Evolutionary conservation across 164 flowering plant species (phyloP).

Genomic region (Vitis cinerea): DNA sequence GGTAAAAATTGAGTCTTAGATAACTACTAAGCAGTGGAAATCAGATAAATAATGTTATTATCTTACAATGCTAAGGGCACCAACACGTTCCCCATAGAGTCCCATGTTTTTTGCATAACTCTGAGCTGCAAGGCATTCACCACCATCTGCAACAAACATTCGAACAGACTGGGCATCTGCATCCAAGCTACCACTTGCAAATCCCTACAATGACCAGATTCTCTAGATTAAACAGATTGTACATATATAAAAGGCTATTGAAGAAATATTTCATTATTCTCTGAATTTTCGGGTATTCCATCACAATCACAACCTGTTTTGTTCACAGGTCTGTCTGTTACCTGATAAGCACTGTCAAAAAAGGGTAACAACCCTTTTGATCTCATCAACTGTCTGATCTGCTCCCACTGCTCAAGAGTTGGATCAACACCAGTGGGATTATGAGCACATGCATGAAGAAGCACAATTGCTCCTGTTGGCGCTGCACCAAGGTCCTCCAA

Average conservation of each 20-base stretch:
- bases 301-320: too few species aligned
- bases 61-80: slow-evolving; percentile 97
- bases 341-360: slow-evolving; percentile 99
- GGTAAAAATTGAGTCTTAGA: too few species aligned
- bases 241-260: too few species aligned
- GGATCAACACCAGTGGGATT: slow-evolving; percentile 99
- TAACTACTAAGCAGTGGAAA: too few species aligned
- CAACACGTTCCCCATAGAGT: slow-evolving; percentile 99
- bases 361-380: slow-evolving; percentile 82
- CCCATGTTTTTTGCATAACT: slow-evolving; percentile 99
- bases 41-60: too few species aligned
- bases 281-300: too few species aligned
- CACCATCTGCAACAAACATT: slow-evolving; percentile 96
- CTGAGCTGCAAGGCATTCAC: slow-evolving; percentile 90
- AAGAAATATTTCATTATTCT: too few species aligned
- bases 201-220: slow-evolving; percentile 55
- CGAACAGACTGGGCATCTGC: slow-evolving; percentile 91
- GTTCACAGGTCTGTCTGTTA: slow-evolving; percentile 2
- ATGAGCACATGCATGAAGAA: slow-evolving; percentile 59
- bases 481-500: slow-evolving; percentile 88
- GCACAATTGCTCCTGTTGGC: slow-evolving; percentile 74
- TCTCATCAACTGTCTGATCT: slow-evolving; percentile 86
- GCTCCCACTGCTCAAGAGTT: slow-evolving; percentile 90
- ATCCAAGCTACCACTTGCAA: slow-evolving; percentile 97
- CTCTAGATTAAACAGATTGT: too few species aligned